These are phyloP conservation scores for Malus domestica DNA, from an alignment of 306 rosid genomes.

Conservation along the genomic window DNA sequence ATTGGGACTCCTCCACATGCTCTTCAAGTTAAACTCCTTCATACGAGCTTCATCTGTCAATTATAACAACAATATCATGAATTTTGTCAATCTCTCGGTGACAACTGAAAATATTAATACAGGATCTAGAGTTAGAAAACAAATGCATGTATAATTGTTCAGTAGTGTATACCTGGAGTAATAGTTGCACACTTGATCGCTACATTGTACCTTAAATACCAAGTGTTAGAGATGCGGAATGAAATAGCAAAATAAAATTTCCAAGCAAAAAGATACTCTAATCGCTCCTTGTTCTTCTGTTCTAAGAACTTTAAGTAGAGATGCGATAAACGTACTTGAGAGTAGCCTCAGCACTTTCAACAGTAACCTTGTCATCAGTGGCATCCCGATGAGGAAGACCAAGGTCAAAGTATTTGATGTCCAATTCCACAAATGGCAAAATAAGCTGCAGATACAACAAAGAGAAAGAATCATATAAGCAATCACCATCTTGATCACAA, in stretches of 20 bases:
- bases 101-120: background rate
- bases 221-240: slow-evolving; percentile 11
- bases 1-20: slow-evolving; percentile 98
- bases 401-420: slow-evolving; percentile 90
- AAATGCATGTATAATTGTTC: background rate
- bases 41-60: slow-evolving; percentile 86
- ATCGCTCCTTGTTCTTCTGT: background rate
- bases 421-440: slow-evolving; percentile 93
- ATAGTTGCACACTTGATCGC: slow-evolving; percentile 99
- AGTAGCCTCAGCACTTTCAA: slow-evolving; percentile 98
- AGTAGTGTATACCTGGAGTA: slow-evolving; percentile 66
- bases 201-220: slow-evolving; percentile 69
- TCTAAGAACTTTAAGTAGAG: background rate
- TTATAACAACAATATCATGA: slow-evolving; percentile 19
- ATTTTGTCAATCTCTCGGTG: slow-evolving; percentile 5
- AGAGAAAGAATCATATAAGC: background rate
- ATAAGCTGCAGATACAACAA: slow-evolving; percentile 55
- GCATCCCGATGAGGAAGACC: slow-evolving; percentile 93
- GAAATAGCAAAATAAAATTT: background rate
- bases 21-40: slow-evolving; percentile 76
- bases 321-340: slow-evolving; percentile 58
- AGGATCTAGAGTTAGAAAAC: slow-evolving; percentile 2
- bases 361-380: slow-evolving; percentile 87
- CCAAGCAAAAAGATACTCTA: background rate
- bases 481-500: background rate